phyloP scores from a whole-genome alignment of 2,329 filamentous ascomycete genomes.

The Nothophaeocryptopus gaeumannii region DNA sequence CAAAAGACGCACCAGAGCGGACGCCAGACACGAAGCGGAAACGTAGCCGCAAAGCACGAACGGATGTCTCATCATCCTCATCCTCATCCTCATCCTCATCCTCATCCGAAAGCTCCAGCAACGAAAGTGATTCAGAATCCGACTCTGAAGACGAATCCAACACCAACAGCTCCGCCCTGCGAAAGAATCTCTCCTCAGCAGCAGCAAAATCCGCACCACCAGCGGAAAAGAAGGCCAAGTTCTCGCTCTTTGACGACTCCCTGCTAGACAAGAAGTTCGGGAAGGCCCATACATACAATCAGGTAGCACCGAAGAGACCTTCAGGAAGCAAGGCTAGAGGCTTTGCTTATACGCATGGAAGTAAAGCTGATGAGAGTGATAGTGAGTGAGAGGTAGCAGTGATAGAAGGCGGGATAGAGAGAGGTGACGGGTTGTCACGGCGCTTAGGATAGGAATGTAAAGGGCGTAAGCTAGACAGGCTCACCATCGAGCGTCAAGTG shows the following conservation, averaged over 20 bases:
- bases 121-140: not conserved
- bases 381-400: not conserved
- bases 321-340: not conserved
- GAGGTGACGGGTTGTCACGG: too few relatives aligned
- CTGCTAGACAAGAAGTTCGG: constrained; percentile 16
- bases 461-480: too few relatives aligned
- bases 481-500: too few relatives aligned
- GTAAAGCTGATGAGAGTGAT: constrained; percentile 9
- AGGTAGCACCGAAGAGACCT: not conserved
- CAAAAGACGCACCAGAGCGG: not conserved
- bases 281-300: constrained; percentile 1
- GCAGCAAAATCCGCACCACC: constrained; percentile 1
- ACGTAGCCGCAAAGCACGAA: constrained; percentile 12
- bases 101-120: constrained; percentile 2
- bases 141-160: too few relatives aligned
- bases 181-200: constrained; percentile 1
- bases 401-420: too few relatives aligned
- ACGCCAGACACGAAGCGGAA: constrained; percentile 3
- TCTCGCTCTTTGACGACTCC: constrained; percentile 5
- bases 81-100: constrained; percentile 1
- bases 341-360: not conserved
- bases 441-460: too few relatives aligned
- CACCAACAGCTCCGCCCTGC: not conserved
- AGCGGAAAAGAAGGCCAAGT: not conserved
- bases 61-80: constrained; percentile 8